Base-by-base conservation (phyloP, 2,329 filamentous ascomycete genomes). In the Claviceps monticola region DNA sequence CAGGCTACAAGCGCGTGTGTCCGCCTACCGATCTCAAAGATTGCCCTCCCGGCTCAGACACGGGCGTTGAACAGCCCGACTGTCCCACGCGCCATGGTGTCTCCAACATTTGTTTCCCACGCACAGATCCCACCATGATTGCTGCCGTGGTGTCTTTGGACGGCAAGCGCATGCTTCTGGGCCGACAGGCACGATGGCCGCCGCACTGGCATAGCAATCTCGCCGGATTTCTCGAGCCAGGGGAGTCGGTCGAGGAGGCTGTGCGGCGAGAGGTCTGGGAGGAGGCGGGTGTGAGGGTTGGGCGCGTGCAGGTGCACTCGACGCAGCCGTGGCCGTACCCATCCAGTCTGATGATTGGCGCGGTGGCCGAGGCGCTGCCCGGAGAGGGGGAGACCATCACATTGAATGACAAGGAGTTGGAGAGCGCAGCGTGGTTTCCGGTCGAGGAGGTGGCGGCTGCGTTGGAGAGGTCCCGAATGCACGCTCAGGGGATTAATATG, bases 81-180 rank as follows among this genome's bases (percentile, higher is more conserved):
- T 98, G 93, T 68, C 82, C 80, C 7, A 94, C 90, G 0, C 80
- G 93, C 51, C 84, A 81, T 41, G 89, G 88, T 26, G 72, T 98
- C 46, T 95, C 89, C 36, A 98, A 98, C 68, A 75, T 96, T 50
- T 84, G 78, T 62, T 97, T 96, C 74, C 91, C 91, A 2, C 81
- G 90, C 49, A 96, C 91, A 2, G 90, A 96, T 61, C 89, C 90
- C 1, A 95, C 88, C 29, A 89, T 97, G 65, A 98, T 98, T 69
- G 90, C 94, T 70, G 91, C 90, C 0, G 84, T 96, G 11, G 79
- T 97, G 36, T 94, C 86, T 50, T 75, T 83, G 49, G 87, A 94
- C 59, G 85, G 85, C 48, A 78, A 83, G 57, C 80, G 81, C 55
- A 71, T 95, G 41, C 79, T 98, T 7, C 83, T 98, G 0, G 93